These are phyloP conservation scores for Aspergillus niger DNA, from an alignment of 2,329 filamentous ascomycete genomes.

Conservation along the genomic window DNA sequence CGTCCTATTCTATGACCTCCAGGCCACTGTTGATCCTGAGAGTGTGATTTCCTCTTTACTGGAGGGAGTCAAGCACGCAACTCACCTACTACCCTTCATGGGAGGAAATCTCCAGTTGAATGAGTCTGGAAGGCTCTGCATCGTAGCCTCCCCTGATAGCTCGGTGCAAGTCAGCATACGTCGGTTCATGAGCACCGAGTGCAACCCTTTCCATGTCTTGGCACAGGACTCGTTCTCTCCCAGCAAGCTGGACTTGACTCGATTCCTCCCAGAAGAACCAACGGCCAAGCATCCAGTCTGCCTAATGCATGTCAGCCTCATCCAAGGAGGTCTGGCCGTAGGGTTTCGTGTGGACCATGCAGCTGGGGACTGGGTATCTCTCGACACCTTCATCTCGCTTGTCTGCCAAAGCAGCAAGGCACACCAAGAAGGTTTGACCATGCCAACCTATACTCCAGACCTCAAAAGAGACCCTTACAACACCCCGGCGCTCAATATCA, in stretches of 20 bases:
- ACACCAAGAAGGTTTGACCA: constrained; percentile 15
- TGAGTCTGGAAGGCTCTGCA: constrained; percentile 18
- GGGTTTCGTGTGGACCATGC: constrained; percentile 23
- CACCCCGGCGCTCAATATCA: neutral
- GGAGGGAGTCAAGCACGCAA: constrained; percentile 24
- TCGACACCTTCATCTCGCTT: constrained; percentile 25
- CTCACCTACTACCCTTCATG: constrained; percentile 23
- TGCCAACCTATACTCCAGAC: constrained; percentile 21
- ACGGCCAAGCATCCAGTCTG: constrained; percentile 17
- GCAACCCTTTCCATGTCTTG: constrained; percentile 17
- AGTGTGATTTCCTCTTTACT: constrained; percentile 17
- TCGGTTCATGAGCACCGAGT: constrained; percentile 12
- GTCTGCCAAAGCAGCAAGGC: constrained; percentile 25
- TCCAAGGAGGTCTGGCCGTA: constrained; percentile 25
- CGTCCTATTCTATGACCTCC: constrained; percentile 24
- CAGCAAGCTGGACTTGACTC: constrained; percentile 11
- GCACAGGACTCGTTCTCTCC: constrained; percentile 17
- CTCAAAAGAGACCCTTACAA: constrained; percentile 26
- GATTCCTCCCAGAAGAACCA: constrained; percentile 17
- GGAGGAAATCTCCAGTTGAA: constrained; percentile 20
- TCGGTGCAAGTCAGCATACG: constrained; percentile 13
- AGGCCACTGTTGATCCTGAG: constrained; percentile 11
- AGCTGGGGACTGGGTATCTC: constrained; percentile 28
- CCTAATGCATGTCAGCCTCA: constrained; percentile 24
- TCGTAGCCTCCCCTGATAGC: constrained; percentile 11